Evolutionary conservation across 73 alveolate genomes (phyloP), one percentile per base, ranked within the genome.

Genomic region (Paraurostyla sp.): DNA sequence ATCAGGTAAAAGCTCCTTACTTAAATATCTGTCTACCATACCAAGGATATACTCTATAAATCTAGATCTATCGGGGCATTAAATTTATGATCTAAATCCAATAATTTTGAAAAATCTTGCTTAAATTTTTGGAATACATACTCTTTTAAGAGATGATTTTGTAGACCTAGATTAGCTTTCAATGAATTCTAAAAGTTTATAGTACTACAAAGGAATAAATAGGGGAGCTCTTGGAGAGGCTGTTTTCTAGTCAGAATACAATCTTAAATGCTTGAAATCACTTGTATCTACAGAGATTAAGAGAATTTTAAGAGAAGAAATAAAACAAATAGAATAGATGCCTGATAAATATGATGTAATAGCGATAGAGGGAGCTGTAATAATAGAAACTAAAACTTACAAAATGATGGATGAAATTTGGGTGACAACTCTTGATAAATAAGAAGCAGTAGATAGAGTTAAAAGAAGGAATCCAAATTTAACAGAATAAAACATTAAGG

Each of bases 351-450:
- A 83, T 30, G 76, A 83, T 46, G 35, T 71, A 9, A 49, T 85
- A 6, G 93, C 93, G 32, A 88, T 85, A 1, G 93, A 85, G 71
- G 93, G 93, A 0, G 93, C 93, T 1, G 45, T 71, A 35, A 6
- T 85, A 49, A 32, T 85, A 18, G 93, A 85, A 50, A 51, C 41
- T 20, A 71, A 54, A 13, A 42, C 83, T 1, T 22, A 71, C 18
- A 0, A 7, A 11, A 9, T 40, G 43, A 40, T 85, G 25, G 85
- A 85, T 71, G 93, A 85, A 29, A 1, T 85, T 0, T 85, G 93
- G 93, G 75, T 75, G 25, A 48, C 93, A 13, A 62, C 81, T 22
- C 54, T 71, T 3, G 87, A 69, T 35, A 52, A 45, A 32, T 29
- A 51, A 25, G 93, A 46, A 25, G 93, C 85, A 9, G 63, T 85